Base-by-base conservation (phyloP, 2,329 filamentous ascomycete species). In the Ophiognomonia clavigignenti-juglandacearum region DNA sequence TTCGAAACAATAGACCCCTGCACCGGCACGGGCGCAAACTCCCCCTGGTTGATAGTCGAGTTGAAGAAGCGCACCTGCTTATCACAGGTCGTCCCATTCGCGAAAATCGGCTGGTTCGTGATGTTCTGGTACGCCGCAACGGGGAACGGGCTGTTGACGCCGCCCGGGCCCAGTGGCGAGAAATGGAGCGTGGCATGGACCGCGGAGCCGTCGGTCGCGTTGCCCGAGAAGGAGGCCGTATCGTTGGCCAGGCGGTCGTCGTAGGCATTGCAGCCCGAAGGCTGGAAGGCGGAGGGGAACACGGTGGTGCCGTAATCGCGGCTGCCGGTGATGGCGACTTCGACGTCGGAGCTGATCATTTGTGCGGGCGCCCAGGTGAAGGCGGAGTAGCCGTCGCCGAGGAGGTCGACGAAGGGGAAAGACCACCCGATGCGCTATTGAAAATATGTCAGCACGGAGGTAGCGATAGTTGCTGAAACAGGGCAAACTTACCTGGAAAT, bases 71-170 rank as follows among this genome's bases (percentile, higher is more conserved):
- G 60, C 39, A 64, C 59, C 57, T 64, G 63, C 42, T 65, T 63
- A 48, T 62, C 59, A 51, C 69, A 64, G 20, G 60, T 60, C 5
- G 67, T 72, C 42, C 76, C 70, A 49, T 63, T 63, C 38, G 78
- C 77, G 9, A 77, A 66, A 1, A 72, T 78, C 64, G 75, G 74
- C 57, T 80, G 77, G 55, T 80, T 80, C 3, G 75, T 78, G 38
- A 76, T 62, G 56, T 77, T 78, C 53, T 63, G 54, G 59, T 72
- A 71, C 47, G 76, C 71, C 1, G 56, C 54, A 4, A 75, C 52
- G 0, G 69, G 64, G 48, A 67, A 73, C 0, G 63, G 59, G 22
- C 53, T 52, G 4, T 53, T 52, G 4, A 37, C 14, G 14, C 36
- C 31, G 4, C 46, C 10, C 40, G 41, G 8, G 6, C 23, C 4